Evolutionary conservation across 2,329 filamentous ascomycete genomes (phyloP), one percentile per base, ranked within the genome.

Genomic region (Fusarium tjaetaba): DNA sequence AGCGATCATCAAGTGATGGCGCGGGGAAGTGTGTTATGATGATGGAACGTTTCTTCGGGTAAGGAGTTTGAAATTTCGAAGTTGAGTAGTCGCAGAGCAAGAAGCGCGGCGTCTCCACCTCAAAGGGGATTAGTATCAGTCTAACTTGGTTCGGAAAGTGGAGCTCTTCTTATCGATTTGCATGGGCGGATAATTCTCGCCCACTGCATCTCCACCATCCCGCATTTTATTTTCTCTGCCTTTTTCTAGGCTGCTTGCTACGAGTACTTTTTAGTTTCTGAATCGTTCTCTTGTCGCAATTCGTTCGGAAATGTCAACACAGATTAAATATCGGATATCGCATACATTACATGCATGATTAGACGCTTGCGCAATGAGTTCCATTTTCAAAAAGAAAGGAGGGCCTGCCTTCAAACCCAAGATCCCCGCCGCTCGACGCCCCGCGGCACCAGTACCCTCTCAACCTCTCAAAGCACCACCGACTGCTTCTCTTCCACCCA

Each of bases 391-490:
- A 84, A 93, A 93, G 82, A 85, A 87, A 76, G 86, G 85, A 78
- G 86, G 86, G 75, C 84, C 86, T 65, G 86, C 86, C 83, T 94
- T 94, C 84, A 93, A 93, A 80, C 92, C 92, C 49, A 94, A 93
- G 84, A 88, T 89, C 73, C 89, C 88, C 38, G 80, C 83, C 39
- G 85, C 86, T 73, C 88, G 91, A 78, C 84, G 86, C 64, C 79
- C 80, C 70, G 84, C 85, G 72, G 82, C 84, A 62, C 80, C 84
- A 66, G 77, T 80, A 65, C 61, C 73, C 39, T 72, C 75, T 56
- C 75, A 76, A 67, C 70, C 61, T 46, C 55, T 65, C 41, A 79
- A 76, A 60, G 67, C 72, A 63, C 24, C 52, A 38, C 39, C 71
- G 39, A 46, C 61, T 59, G 41, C 70, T 61, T 51, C 72, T 48